Evolutionary conservation across 2,329 filamentous ascomycete species (phyloP).

Genomic region (Botrytis elliptica): DNA sequence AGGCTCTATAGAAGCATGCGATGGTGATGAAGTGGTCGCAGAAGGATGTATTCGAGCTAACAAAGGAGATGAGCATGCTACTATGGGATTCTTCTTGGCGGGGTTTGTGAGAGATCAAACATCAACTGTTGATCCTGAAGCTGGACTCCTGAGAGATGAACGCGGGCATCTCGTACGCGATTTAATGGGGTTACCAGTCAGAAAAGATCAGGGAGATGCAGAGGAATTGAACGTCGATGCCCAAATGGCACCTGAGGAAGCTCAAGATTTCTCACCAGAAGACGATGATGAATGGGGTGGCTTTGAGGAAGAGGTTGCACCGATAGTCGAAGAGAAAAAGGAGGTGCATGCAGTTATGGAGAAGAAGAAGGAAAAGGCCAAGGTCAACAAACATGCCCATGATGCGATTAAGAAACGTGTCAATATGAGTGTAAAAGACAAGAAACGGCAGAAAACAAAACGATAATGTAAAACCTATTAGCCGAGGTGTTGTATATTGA

Average conservation of each 20-base stretch:
- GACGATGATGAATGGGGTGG: conserved; percentile 38
- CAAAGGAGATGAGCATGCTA: conserved; percentile 76
- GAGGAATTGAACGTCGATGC: conserved; percentile 21
- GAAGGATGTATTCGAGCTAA: conserved; percentile 80
- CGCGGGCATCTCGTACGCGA: conserved; percentile 52
- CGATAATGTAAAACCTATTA: background rate
- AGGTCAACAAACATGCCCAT: conserved; percentile 22
- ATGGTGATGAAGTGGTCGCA: conserved; percentile 53
- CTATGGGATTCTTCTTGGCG: conserved; percentile 96
- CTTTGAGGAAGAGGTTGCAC: conserved; percentile 41
- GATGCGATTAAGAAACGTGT: conserved; percentile 24
- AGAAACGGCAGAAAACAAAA: conserved; percentile 32
- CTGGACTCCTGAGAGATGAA: conserved; percentile 46
- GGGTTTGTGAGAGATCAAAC: conserved; percentile 63
- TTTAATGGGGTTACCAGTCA: conserved; percentile 42
- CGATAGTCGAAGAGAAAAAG: conserved; percentile 34
- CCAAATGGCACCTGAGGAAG: conserved; percentile 7
- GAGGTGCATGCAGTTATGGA: conserved; percentile 42
- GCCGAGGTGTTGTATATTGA: background rate
- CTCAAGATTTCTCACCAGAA: conserved; percentile 10
- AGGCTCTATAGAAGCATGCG: conserved; percentile 50
- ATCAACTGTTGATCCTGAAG: conserved; percentile 17
- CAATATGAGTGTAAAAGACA: conserved; percentile 25
- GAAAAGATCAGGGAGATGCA: conserved; percentile 33
- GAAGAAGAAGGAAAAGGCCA: conserved; percentile 35